Conservation (phyloP, 2,329 filamentous ascomycete species). For the Drechslerella dactyloides region DNA sequence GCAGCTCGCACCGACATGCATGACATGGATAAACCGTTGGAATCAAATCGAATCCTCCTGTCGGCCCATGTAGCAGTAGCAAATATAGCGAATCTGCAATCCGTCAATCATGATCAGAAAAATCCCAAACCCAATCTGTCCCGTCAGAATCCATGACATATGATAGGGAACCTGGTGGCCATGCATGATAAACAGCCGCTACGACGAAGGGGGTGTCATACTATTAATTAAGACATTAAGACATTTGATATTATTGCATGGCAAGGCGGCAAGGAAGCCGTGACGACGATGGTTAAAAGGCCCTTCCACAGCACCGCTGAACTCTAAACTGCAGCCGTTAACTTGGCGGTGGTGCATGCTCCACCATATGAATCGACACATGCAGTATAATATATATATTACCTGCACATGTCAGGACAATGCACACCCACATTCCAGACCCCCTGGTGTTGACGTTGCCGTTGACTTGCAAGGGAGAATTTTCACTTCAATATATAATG, state of each 20-base stretch:
- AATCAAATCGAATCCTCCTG: too few relatives aligned
- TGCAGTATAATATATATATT: conserved; percentile 7
- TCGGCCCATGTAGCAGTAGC: too few relatives aligned
- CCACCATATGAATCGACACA: conserved; percentile 8
- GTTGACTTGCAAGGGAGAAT: too few relatives aligned
- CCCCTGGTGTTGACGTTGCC: too few relatives aligned
- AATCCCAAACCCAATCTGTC: too few relatives aligned
- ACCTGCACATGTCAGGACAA: neutral
- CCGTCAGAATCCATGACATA: conserved; percentile 3
- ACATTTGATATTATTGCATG: conserved; percentile 42
- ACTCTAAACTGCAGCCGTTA: conserved; percentile 5
- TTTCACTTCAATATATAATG: too few relatives aligned
- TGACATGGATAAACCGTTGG: too few relatives aligned
- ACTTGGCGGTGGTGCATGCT: conserved; percentile 7
- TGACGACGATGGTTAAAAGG: conserved; percentile 43
- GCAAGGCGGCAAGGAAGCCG: conserved; percentile 41
- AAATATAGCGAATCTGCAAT: too few relatives aligned
- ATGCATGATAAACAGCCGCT: conserved; percentile 50
- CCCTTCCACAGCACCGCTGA: conserved; percentile 25
- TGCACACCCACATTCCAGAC: neutral
- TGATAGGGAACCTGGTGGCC: neutral
- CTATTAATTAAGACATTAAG: conserved; percentile 37
- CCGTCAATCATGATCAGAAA: too few relatives aligned
- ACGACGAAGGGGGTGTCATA: conserved; percentile 13
- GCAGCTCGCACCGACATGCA: too few relatives aligned